These are phyloP conservation scores for Balakata baccata DNA, from an alignment of 345 rosid genomes.

Conservation along the genomic window DNA sequence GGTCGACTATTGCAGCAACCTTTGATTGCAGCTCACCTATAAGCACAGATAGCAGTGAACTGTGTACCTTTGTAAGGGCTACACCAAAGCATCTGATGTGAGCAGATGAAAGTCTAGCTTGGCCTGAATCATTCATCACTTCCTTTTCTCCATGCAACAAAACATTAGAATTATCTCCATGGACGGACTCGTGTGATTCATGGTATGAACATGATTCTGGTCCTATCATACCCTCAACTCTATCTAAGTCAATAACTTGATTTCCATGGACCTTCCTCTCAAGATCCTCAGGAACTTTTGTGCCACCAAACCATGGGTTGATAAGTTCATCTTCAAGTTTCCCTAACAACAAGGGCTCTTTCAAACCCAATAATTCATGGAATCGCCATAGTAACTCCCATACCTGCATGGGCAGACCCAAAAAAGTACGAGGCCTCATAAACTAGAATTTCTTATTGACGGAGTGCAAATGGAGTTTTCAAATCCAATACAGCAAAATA, in stretches of 20 bases:
- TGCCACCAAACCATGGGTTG: slow-evolving; percentile 49
- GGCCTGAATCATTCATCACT: slow-evolving; percentile 36
- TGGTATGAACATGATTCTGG: slow-evolving; percentile 27
- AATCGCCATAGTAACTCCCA: slow-evolving; percentile 79
- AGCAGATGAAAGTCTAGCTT: slow-evolving; percentile 34
- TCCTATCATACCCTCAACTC: slow-evolving; percentile 31
- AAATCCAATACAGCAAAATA: slow-evolving; percentile 2
- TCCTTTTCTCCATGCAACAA: slow-evolving; percentile 43
- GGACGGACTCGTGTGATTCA: slow-evolving; percentile 28
- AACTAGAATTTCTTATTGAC: slow-evolving; percentile 5
- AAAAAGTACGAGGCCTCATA: slow-evolving; percentile 7
- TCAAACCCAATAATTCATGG: slow-evolving; percentile 65
- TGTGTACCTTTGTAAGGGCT: slow-evolving; percentile 61
- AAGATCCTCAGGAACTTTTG: slow-evolving; percentile 33
- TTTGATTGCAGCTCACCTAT: slow-evolving; percentile 85
- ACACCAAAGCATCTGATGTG: slow-evolving; percentile 41
- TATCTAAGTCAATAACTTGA: slow-evolving; percentile 30
- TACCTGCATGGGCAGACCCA: slow-evolving; percentile 47
- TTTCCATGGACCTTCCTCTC: slow-evolving; percentile 33
- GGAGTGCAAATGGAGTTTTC: slow-evolving; percentile 14
- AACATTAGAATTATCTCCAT: slow-evolving; percentile 33
- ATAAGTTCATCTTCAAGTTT: slow-evolving; percentile 78
- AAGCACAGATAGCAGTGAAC: slow-evolving; percentile 61
- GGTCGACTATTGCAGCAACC: slow-evolving; percentile 87
- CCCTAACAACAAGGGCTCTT: slow-evolving; percentile 49